Base-by-base conservation (phyloP, 2,329 filamentous ascomycete species). In the Plectosphaerella sp. region DNA sequence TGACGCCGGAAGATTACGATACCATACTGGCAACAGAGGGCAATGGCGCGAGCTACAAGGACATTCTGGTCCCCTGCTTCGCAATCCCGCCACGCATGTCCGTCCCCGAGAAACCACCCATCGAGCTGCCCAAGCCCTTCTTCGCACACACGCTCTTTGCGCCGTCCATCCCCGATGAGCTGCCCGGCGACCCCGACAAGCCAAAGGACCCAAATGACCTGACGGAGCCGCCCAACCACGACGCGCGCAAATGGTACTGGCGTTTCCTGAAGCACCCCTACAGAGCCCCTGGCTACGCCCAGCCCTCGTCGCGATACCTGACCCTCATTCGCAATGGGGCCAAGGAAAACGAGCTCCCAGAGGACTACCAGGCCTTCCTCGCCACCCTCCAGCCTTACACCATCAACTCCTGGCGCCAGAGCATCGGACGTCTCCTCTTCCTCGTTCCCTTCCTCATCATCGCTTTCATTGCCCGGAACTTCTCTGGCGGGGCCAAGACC, bases 21-120 rank as follows among this genome's bases (percentile, higher is more conserved):
- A 88, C 82, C 54, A 96, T 99, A 60, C 87, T 97, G 55, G 86
- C 86, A 5, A 97, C 92, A 5, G 94, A 99, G 67, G 93, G 93
- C 49, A 92, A 89, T 33, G 92, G 92, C 16, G 72, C 84, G 3
- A 80, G 86, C n/a, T 99, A 99, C 73, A 76, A 86, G 52, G 91
- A 97, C 64, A 83, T 96, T 11, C 64, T 90, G 0, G 84, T 96
- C 12, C 83, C 87, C 25, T 97, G 93, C 69, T 76, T 90, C 57
- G 77, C 85, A 0, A 79, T 97, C 9, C 76, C 83, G 0, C 71
- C 78, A 12, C 72, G 76, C 4, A 65, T 79, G 11, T 73, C 77
- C 0, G 80, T 94, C 0, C 87, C 90, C 0, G 76, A 84, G 51
- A 72, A 76, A 47, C 88, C 89, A 2, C 68, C 73, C 0, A 78